phyloP scores from a whole-genome alignment of 768 basidiomycete genomes.

The Russula olivacea region DNA sequence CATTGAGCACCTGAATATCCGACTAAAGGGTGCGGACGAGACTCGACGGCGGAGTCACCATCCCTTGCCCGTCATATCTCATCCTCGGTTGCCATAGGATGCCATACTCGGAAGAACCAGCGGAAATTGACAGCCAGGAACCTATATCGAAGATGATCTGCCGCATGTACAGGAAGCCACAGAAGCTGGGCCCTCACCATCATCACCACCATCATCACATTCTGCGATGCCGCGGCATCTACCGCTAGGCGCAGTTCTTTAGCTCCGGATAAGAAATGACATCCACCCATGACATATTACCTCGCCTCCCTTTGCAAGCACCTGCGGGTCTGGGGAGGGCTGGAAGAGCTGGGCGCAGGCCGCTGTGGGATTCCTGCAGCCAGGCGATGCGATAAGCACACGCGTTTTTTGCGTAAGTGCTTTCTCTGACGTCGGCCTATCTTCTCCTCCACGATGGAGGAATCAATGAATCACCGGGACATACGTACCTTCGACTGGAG shows the following conservation, averaged over 20 bases:
- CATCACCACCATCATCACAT: conserved; percentile 4
- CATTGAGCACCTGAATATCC: background rate
- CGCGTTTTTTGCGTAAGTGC: conserved; percentile 2
- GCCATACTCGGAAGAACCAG: conserved; percentile 9
- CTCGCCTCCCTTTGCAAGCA: background rate
- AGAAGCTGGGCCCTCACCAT: conserved; percentile 7
- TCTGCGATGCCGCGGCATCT: conserved; percentile 9
- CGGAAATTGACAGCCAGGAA: conserved; percentile 8
- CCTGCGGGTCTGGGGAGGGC: background rate
- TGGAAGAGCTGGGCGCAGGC: background rate
- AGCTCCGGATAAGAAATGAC: conserved; percentile 5
- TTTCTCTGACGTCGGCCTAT: conserved; percentile 1
- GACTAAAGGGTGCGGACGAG: background rate
- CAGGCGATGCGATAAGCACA: background rate
- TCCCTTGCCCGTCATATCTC: conserved; percentile 4
- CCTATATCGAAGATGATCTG: conserved; percentile 20
- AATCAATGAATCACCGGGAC: background rate
- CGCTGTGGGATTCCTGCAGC: background rate
- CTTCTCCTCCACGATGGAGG: background rate
- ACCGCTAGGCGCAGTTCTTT: background rate
- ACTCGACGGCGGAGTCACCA: background rate
- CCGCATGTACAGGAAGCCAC: conserved; percentile 15
- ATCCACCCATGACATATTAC: conserved; percentile 9
- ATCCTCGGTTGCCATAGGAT: conserved; percentile 15
- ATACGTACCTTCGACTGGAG: background rate